Evolutionary conservation across 2,329 filamentous ascomycete genomes (phyloP), one percentile per base, ranked within the genome.

Genomic region (Colletotrichum theobromicola): DNA sequence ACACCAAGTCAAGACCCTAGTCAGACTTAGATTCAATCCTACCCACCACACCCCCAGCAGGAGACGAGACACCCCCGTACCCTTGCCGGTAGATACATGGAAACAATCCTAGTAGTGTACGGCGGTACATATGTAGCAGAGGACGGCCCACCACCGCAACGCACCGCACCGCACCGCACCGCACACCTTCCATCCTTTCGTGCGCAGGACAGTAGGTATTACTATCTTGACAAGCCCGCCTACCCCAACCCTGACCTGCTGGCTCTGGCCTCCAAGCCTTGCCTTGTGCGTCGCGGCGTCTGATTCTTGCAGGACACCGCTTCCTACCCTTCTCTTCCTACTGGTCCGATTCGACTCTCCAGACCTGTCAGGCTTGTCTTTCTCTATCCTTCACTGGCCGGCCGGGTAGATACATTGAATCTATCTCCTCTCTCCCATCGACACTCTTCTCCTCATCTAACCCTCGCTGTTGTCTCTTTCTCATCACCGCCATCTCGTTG

Each of bases 21-120:
- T 67, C 57, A 57, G 57, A 66, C 71, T 74, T 70, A 75, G 67
- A 75, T 65, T 76, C 64, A 65, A 75, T 71, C 72, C 60, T 72
- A 67, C 72, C 72, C 72, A 75, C 75, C 72, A 64, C 71, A 42
- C 71, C 74, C 74, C 74, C 63, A 71, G 63, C 15, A 72, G 42
- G 35, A 72, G 58, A 67, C 50, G 60, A 71, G 37, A 68, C 72
- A 75, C 72, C 72, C 72, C 42, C 37, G 68, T 60, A 76, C 68
- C 75, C 75, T 76, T 76, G 75, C 75, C 72, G 72, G 75, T 75
- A 76, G 57, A 75, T 75, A 42, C 72, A 62, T 64, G 42, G 71
- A 53, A 63, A 65, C 24, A 50, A 64, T 68, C 71, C 66, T n/a
- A n/a, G 57, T 63, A 30, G 67, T 61, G 68, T 72, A 26, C 67